Evolutionary conservation across 2,329 filamentous ascomycete genomes (phyloP), one percentile per base, ranked within the genome.

Genomic region (Clonostachys rosea): DNA sequence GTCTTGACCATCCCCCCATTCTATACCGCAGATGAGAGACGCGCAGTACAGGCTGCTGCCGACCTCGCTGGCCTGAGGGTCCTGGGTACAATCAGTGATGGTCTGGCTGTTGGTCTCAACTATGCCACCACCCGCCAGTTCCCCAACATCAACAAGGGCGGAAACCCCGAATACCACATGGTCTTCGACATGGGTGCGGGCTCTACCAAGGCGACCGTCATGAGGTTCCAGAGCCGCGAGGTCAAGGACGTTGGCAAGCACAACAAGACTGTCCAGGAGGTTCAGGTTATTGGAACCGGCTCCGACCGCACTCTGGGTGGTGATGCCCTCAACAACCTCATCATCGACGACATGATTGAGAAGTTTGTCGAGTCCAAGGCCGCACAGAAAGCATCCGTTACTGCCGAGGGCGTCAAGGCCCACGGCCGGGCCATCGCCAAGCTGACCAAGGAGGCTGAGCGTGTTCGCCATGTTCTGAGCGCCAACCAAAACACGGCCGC

Each of bases 171-270:
- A 68, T 82, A 91, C 58, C 90, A 99, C 69, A 71, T 99, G 64
- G 83, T 99, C 33, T 99, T 94, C 61, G 94, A 99, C 63, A 97
- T 99, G 91, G 94, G 94, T 55, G 91, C 94, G 55, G 94, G 94
- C 5, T 96, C 90, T 42, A 88, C 92, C 34, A 95, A 90, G 58
- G 92, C 92, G 5, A 94, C 91, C 7, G 74, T 99, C 45, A 70
- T 99, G 63, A 87, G 85, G 59, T 96, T 99, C 70, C 91, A 96
- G 66, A 87, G 88, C 62, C 85, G 86, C 56, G 84, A 79, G 2
- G 86, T 97, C 52, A 99, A 97, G 76, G 92, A 96, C 57, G 71
- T 92, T 47, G 91, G 91, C 54, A 91, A 88, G 65, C 92, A 82
- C 74, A 97, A 96, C 76, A 97, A 97, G 80, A 96, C 91, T 2